A percentile compares a stretch with the other conserved stretches of the same genome.
phyloP scores from a whole-genome alignment of 345 rosid species.

The Camelina hispida region DNA sequence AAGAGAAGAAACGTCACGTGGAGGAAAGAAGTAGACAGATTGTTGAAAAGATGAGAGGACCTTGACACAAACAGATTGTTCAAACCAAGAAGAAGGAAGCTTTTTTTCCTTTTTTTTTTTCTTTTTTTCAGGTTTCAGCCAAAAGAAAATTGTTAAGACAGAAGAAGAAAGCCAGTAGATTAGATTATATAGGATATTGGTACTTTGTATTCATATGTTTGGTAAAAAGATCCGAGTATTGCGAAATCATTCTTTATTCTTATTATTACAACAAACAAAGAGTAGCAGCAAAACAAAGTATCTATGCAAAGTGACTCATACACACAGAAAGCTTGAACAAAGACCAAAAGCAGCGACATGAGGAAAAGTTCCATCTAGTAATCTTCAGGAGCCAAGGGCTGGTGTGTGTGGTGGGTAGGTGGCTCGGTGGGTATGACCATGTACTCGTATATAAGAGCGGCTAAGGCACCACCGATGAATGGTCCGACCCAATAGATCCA shows the following conservation, averaged over 20 bases:
- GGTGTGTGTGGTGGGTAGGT: constrained; percentile 54
- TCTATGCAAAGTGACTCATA: constrained; percentile 30
- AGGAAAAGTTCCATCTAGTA: constrained; percentile 46
- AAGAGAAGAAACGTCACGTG: constrained; percentile 82
- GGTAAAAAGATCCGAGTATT: background rate
- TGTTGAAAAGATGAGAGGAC: constrained; percentile 89
- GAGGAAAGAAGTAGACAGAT: constrained; percentile 80
- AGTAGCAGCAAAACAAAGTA: constrained; percentile 25
- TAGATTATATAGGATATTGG: constrained; percentile 18
- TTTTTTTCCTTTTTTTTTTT: background rate
- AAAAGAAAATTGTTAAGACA: background rate
- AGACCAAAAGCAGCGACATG: constrained; percentile 6
- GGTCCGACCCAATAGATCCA: constrained; percentile 53
- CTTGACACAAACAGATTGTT: constrained; percentile 12
- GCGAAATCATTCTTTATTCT: constrained; percentile 36
- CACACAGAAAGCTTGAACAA: constrained; percentile 23
- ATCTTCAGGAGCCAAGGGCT: constrained; percentile 83
- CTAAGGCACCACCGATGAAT: constrained; percentile 46
- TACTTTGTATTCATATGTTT: constrained; percentile 31
- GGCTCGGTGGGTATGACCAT: constrained; percentile 58
- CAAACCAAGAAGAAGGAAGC: background rate
- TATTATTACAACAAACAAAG: constrained; percentile 30
- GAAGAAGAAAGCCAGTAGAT: constrained; percentile 24
- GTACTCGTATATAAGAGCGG: constrained; percentile 56
- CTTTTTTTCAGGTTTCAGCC: constrained; percentile 14